phyloP scores from a whole-genome alignment of 805 yeast species.

The Sugiyamaella americana region DNA sequence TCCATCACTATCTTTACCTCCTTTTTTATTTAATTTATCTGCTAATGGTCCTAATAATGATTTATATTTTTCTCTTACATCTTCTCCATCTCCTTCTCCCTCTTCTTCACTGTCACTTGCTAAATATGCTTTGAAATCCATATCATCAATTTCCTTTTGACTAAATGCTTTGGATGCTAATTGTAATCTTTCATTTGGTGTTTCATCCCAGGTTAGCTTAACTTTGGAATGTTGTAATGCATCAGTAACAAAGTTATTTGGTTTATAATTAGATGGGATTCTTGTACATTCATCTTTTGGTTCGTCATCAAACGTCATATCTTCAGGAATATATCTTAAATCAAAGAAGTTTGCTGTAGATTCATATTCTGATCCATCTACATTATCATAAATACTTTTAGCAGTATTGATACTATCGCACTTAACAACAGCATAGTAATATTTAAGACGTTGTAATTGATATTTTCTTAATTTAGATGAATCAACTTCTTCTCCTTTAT shows the following conservation, averaged over 20 bases:
- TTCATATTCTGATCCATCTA: conserved; percentile 95
- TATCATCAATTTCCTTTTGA: conserved; percentile 54
- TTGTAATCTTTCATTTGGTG: conserved; percentile 81
- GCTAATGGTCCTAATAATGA: conserved; percentile 33
- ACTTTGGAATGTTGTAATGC: conserved; percentile 96
- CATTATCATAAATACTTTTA: conserved; percentile 66
- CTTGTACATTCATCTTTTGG: conserved; percentile 68
- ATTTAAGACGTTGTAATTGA: conserved; percentile 87
- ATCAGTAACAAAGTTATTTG: conserved; percentile 79
- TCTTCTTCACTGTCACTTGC: conserved; percentile 70
- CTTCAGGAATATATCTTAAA: conserved; percentile 87
- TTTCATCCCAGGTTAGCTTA: conserved; percentile 96
- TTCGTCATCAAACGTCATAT: conserved; percentile 74
- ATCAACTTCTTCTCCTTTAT: conserved; percentile 81
- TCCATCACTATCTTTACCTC: conserved; percentile 10
- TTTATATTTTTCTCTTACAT: conserved; percentile 53
- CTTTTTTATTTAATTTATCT: conserved; percentile 8
- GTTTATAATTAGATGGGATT: conserved; percentile 74
- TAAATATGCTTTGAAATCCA: conserved; percentile 49
- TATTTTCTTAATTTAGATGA: conserved; percentile 78
- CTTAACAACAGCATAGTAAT: conserved; percentile 83
- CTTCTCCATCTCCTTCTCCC: conserved; percentile 40
- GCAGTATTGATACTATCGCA: conserved; percentile 76
- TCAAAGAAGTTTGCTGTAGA: conserved; percentile 93
- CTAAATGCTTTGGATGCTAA: conserved; percentile 76